Base-by-base conservation (phyloP, 371 early-diverging fungal genomes). In the Haplosporangium sp. region DNA sequence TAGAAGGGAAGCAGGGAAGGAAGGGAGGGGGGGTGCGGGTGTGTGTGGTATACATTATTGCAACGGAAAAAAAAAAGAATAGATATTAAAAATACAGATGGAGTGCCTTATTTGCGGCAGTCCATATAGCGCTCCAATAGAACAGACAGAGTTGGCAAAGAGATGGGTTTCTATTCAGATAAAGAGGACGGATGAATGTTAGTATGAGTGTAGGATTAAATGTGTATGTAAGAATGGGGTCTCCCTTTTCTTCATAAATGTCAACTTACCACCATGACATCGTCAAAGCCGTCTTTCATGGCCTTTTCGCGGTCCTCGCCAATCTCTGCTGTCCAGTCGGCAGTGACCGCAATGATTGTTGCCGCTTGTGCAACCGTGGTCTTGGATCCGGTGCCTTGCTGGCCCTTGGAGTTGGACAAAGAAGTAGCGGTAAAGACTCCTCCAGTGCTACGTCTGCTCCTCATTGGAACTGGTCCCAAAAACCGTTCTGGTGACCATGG, bases 301-400 rank as follows among this genome's bases (percentile, higher is more conserved):
- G 72, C 72, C 20, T 63, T 66, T 38, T 77, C 64, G 20, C 77
- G 77, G 36, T 77, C 77, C 59, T 77, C 77, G 42, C 77, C 77
- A 41, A 71, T 55, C 29, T 77, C 77, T 6, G 72, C 77, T 0
- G 59, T 23, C 64, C 67, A 71, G 58, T 77, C 77, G 13, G 77
- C 77, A 0, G 77, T 77, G 29, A 77, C 56, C 6, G 77, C 77
- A 52, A 77, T 64, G 47, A 77, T 64, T 23, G 56, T 77, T 4
- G 71, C 71, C 4, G 64, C 53, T 23, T 59, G 62, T 16, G 29
- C 57, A 18, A 46, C n/a, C 1, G n/a, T 47, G 14, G 55, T n/a
- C 38, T 53, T 50, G 9, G 59, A 36, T 1, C 53, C 54, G 6
- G 46, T 21, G 21, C 37, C 46, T 23, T 45, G 36, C 6, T 20